Base-by-base conservation (phyloP, 1,284 basidiomycete species). In the Austropuccinia psidii region DNA sequence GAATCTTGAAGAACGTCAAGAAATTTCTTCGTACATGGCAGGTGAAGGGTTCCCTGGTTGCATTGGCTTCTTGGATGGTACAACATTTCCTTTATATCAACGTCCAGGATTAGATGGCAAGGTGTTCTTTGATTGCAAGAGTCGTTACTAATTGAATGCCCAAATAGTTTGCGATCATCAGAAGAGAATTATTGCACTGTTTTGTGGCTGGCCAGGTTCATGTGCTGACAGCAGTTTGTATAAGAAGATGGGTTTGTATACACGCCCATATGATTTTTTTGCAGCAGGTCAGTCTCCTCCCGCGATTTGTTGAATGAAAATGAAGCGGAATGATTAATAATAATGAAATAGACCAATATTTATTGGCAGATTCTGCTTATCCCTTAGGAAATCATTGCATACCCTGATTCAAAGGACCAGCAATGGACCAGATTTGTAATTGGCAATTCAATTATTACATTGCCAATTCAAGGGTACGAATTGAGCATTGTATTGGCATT, bases 371-470 rank as follows among this genome's bases (percentile, higher is more conserved):
- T 6, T 17, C 55, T 4, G 55, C 55, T 4, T 64, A 64, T n/a
- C 17, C 15, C 4, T n/a, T 58, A 8, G 21, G 15, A 7, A 37
- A 15, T 31, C 9, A 5, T 29, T 7, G 19, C 3, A 49, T 64
- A 2, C 61, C 61, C 2, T 15, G 21, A 5, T 64, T 43, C 41
- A 64, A 64, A 43, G 41, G n/a, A 21, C 61, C 39, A 7, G 61
- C 61, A 1, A 15, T 29, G 27, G 33, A 47, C 21, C 4, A 43
- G 11, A 13, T 8, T 1, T 2, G 2, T 13, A 64, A 64, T 43
- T 6, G 8, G 15, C 41, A 64, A 15, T 64, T 64, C 43, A 64
- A 64, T 27, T 64, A 64, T 49, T 64, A 43, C 21, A 29, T 64
- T 45, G 61, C 61, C 19, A 64, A 64, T 15, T 45, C 45, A 17